Base-by-base conservation (phyloP, 2,329 filamentous ascomycete genomes). In the Penicillium sp. region DNA sequence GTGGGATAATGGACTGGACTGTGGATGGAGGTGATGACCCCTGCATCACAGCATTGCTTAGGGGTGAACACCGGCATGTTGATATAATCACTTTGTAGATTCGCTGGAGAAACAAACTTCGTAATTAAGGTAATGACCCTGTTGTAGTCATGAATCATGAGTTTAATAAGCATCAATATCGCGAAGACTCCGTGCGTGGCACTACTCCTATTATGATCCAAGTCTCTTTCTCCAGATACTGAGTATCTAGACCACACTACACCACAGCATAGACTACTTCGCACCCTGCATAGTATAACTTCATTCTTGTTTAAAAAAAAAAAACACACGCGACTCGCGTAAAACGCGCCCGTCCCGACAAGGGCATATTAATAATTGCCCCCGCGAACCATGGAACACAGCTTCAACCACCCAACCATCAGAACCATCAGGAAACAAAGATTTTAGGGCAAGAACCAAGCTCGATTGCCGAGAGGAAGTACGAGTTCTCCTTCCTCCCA, bases 301-400 rank as follows among this genome's bases (percentile, higher is more conserved):
- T 37, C 35, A 37, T 37, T 28, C 33, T 40, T 16, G 3, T 4
- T 6, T 37, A 25, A 30, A 30, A 16, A 19, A 8, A 28, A 55
- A 19, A 8, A 22, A 22, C n/a, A 55, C 40, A 33, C 38, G 40
- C 52, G 51, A 38, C 35, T 46, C 33, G 26, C 22, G 33, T 28
- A 54, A 45, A 49, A 54, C 52, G 53, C 55, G 58, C 48, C 56
- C 46, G 55, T 57, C 60, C 56, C 49, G 58, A 62, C 52, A 37
- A 28, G 58, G 60, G 11, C 42, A 64, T 58, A 60, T 57, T 60
- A 65, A 55, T 61, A 61, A 65, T 61, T 28, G 26, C 45, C 16
- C 48, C 10, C 49, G 26, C 40, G 64, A 64, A 65, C 63, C 63
- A 61, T 65, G 61, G 64, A 64, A 64, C 56, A 38, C 45, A 63